Evolutionary conservation across 2,329 filamentous ascomycete species (phyloP), one percentile per base, ranked within the genome.

Genomic region (Keithomyces neogunnii): DNA sequence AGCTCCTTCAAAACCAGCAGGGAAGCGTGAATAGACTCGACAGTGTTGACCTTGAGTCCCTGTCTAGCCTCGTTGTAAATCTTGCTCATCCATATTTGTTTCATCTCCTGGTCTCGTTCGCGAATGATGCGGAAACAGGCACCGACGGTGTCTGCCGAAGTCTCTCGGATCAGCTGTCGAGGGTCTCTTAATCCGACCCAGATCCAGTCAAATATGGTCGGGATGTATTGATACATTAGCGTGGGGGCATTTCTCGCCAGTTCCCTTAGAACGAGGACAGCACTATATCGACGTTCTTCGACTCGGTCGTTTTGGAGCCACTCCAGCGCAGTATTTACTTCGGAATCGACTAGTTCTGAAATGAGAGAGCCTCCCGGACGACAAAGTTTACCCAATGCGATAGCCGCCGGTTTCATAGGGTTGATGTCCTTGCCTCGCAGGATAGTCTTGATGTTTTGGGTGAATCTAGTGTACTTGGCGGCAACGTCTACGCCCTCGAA

Each of bases 91-190:
- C 89, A 96, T 42, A 85, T 78, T 63, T 87, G 81, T 63, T 92
- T 89, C 74, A 95, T 85, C 59, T 87, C 84, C 59, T 89, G 85
- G 65, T 99, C 95, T 73, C 93, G 84, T 61, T 95, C 89, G 48
- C 90, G 85, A 56, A 99, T 93, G 58, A 99, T 97, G 64, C 91
- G 86, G 70, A 99, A 95, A 68, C 91, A 96, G 56, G 92, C 89
- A 59, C 89, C 93, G 57, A 97, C 89, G 2, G 92, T 90, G 64
- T 97, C 89, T 19, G 89, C 90, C 5, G 93, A 91, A 1, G 90
- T 93, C 59, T 90, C 88, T 49, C 93, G 83, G 58, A 99, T 99
- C 48, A 96, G 81, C 45, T 95, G 87, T 65, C 95, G 90, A 39
- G 82, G 83, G 64, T 99, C 93, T 54, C 92, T 82, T 52, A 99